A percentile compares a stretch with the other conserved stretches of the same genome.
These are phyloP conservation scores for Penicillium brasilianum DNA, from an alignment of 2,329 filamentous ascomycete species.

Conservation along the genomic window DNA sequence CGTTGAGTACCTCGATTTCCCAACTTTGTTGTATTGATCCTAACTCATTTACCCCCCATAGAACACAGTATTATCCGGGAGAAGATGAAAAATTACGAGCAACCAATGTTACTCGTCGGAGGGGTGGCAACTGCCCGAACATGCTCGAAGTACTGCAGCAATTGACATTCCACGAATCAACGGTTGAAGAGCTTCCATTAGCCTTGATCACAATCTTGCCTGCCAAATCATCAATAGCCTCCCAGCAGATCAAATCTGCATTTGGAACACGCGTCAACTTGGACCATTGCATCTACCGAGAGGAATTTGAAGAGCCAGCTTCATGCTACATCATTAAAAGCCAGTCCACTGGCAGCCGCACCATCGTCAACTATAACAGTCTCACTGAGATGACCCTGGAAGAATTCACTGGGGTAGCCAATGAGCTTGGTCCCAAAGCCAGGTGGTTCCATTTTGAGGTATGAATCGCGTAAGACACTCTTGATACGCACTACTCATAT, in stretches of 20 bases:
- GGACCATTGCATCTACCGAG: slow-evolving; percentile 64
- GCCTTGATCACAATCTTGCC: slow-evolving; percentile 59
- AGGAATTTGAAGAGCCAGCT: slow-evolving; percentile 60
- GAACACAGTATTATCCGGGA: slow-evolving; percentile 61
- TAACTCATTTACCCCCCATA: slow-evolving; percentile 10
- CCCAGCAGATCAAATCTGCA: slow-evolving; percentile 59
- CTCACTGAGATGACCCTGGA: slow-evolving; percentile 68
- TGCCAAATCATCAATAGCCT: slow-evolving; percentile 55
- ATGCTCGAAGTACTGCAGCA: slow-evolving; percentile 72
- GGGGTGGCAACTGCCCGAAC: slow-evolving; percentile 76
- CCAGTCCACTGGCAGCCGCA: slow-evolving; percentile 63
- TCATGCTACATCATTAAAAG: slow-evolving; percentile 73
- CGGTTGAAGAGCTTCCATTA: slow-evolving; percentile 30
- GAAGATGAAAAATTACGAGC: slow-evolving; percentile 78
- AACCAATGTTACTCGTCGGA: slow-evolving; percentile 60
- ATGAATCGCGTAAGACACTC: slow-evolving; percentile 1
- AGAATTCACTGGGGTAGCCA: slow-evolving; percentile 61
- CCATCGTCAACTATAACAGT: slow-evolving; percentile 72
- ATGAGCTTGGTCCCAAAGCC: slow-evolving; percentile 43
- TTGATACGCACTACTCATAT: neutral
- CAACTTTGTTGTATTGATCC: neutral
- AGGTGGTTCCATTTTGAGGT: slow-evolving; percentile 75
- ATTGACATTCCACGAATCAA: slow-evolving; percentile 48
- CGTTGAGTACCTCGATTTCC: slow-evolving; percentile 20
- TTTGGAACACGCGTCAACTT: slow-evolving; percentile 59